Conservation (phyloP, 2,329 filamentous ascomycete genomes). For the Corynespora cassiicola region DNA sequence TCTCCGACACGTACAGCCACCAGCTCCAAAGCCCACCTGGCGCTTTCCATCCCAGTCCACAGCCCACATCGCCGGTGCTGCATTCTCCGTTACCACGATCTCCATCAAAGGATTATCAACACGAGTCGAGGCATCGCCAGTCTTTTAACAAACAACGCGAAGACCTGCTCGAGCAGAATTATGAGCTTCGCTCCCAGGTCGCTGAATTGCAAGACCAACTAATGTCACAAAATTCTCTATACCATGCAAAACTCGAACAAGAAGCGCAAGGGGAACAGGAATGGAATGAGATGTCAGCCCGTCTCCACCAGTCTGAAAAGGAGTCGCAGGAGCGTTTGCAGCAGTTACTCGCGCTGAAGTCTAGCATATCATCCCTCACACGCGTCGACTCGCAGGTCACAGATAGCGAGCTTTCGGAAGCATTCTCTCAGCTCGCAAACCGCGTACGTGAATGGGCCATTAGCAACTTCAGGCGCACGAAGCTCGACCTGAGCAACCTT, state of each 20-base stretch:
- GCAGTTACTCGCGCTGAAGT: slow-evolving; percentile 73
- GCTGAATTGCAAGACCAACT: slow-evolving; percentile 34
- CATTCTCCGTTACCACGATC: too few species aligned
- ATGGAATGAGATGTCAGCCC: slow-evolving; percentile 32
- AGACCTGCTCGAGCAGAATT: slow-evolving; percentile 28
- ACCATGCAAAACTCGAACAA: slow-evolving; percentile 17
- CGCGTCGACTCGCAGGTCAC: slow-evolving; percentile 66
- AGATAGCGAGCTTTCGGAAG: slow-evolving; percentile 71
- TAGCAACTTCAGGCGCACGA: slow-evolving; percentile 69
- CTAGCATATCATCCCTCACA: slow-evolving; percentile 73
- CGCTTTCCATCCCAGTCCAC: slow-evolving; percentile 9
- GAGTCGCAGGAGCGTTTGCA: slow-evolving; percentile 62
- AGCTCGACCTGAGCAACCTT: slow-evolving; percentile 46
- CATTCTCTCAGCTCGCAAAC: slow-evolving; percentile 68
- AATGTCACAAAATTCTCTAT: slow-evolving; percentile 18
- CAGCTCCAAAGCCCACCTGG: slow-evolving; percentile 5
- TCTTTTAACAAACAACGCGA: slow-evolving; percentile 12
- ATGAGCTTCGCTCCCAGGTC: slow-evolving; percentile 28
- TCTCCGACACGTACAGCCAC: slow-evolving; percentile 12
- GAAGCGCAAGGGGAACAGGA: slow-evolving; percentile 21
- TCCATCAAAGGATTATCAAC: slow-evolving; percentile 11
- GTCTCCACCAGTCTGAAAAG: slow-evolving; percentile 56
- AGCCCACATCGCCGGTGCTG: slow-evolving; percentile 6
- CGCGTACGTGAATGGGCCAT: slow-evolving; percentile 78
- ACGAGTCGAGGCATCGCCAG: slow-evolving; percentile 5